A percentile compares a stretch with the other conserved stretches of the same genome.
These are phyloP conservation scores for Trichoderma sp. DNA, from an alignment of 2,329 filamentous ascomycete species.

Conservation along the genomic window DNA sequence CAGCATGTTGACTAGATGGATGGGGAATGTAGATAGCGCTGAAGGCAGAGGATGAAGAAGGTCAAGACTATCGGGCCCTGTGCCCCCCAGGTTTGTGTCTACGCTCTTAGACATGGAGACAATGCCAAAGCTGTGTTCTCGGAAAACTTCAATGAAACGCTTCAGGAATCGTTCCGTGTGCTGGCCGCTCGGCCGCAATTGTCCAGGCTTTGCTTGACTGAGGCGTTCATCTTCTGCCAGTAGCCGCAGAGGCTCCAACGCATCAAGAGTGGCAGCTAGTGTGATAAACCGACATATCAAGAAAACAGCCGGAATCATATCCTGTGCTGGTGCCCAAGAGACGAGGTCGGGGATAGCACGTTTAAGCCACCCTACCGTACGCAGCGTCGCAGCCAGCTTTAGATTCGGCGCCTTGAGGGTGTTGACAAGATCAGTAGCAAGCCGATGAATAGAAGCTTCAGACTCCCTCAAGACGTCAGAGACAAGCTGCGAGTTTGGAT, in stretches of 20 bases:
- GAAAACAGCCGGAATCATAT: conserved; percentile 78
- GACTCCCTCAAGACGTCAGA: conserved; percentile 72
- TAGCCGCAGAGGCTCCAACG: conserved; percentile 79
- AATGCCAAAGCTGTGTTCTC: conserved; percentile 95
- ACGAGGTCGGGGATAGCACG: conserved; percentile 77
- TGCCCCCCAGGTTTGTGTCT: conserved; percentile 42
- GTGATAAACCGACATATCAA: conserved; percentile 82
- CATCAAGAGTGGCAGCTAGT: conserved; percentile 74
- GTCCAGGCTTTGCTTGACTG: conserved; percentile 43
- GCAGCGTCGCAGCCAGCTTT: conserved; percentile 85
- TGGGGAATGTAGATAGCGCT: conserved; percentile 77
- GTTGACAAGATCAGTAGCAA: conserved; percentile 79
- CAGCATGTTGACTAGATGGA: conserved; percentile 78
- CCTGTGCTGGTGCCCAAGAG: conserved; percentile 46
- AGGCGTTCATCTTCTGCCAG: conserved; percentile 81
- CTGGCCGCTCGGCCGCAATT: conserved; percentile 68
- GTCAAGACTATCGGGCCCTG: conserved; percentile 25
- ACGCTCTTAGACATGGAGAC: conserved; percentile 93
- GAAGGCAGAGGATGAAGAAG: conserved; percentile 65
- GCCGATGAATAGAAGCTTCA: conserved; percentile 81
- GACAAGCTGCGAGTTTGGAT: conserved; percentile 75
- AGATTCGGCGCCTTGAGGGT: conserved; percentile 74
- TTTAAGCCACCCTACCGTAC: conserved; percentile 87
- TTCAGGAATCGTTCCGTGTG: conserved; percentile 95
- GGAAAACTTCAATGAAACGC: conserved; percentile 93